phyloP scores from a whole-genome alignment of 768 basidiomycete genomes.

The Leccinellum rugosiceps region DNA sequence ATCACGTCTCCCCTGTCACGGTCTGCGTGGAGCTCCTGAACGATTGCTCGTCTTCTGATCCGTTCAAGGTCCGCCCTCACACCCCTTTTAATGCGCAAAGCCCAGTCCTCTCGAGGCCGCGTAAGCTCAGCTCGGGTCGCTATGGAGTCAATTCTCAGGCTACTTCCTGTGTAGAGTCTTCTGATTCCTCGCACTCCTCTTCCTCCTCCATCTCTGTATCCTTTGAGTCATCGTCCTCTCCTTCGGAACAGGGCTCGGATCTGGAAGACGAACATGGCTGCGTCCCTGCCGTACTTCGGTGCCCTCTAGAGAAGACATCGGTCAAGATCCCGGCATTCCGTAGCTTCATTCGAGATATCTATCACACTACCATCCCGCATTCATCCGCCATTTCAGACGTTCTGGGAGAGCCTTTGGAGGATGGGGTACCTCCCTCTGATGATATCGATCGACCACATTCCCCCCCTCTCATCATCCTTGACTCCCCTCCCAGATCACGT shows the following conservation, averaged over 20 bases:
- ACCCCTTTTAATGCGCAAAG: slow-evolving; percentile 27
- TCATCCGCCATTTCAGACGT: slow-evolving; percentile 11
- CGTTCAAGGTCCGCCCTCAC: slow-evolving; percentile 12
- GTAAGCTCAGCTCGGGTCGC: slow-evolving; percentile 50
- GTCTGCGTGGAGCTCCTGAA: no score
- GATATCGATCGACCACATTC: slow-evolving; percentile 9
- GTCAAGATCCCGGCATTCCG: slow-evolving; percentile 33
- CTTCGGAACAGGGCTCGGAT: slow-evolving; percentile 47
- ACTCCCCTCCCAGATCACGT: slow-evolving; percentile 28
- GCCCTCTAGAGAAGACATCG: slow-evolving; percentile 9
- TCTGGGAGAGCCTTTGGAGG: slow-evolving; percentile 10
- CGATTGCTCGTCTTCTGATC: slow-evolving; percentile 15
- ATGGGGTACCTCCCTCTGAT: slow-evolving; percentile 5
- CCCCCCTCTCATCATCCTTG: slow-evolving; percentile 16
- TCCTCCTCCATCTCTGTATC: slow-evolving; percentile 44
- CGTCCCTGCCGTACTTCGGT: slow-evolving; percentile 12
- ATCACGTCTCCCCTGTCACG: no score
- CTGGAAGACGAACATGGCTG: slow-evolving; percentile 45
- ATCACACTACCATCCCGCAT: slow-evolving; percentile 7
- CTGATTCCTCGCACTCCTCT: slow-evolving; percentile 22
- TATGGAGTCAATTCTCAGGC: slow-evolving; percentile 50
- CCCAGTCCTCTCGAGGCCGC: slow-evolving; percentile 25
- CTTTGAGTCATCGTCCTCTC: slow-evolving; percentile 29
- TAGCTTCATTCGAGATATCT: slow-evolving; percentile 31
- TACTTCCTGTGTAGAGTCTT: slow-evolving; percentile 27